Conservation (phyloP, 768 basidiomycete genomes). For the Pleurotus giganteus region DNA sequence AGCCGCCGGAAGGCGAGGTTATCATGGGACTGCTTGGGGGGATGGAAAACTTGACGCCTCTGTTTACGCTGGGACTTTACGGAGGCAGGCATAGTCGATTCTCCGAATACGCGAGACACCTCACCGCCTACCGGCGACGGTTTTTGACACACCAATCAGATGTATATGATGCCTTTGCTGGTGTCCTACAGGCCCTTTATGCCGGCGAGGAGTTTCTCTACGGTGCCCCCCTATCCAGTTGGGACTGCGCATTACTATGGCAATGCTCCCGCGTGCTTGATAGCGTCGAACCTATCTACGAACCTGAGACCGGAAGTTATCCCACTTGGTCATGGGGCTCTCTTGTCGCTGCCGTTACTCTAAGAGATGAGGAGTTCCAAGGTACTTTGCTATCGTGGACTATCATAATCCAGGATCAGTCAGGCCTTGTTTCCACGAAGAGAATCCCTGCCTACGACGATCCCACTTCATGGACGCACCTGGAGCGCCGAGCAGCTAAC, state of each 20-base stretch:
- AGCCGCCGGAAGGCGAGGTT: not conserved
- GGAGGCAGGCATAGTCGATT: not conserved
- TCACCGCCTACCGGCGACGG: not conserved
- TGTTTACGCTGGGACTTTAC: not conserved
- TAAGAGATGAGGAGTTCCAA: not conserved
- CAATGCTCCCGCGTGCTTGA: not conserved
- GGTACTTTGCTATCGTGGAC: conserved; percentile 4
- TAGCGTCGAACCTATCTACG: not conserved
- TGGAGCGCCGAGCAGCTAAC: not conserved
- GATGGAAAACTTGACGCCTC: not conserved
- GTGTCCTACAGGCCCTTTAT: not conserved
- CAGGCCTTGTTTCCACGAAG: not conserved
- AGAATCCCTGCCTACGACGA: not conserved
- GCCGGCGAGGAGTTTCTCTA: not conserved
- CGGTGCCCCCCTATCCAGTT: not conserved
- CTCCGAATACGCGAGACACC: not conserved
- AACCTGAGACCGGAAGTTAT: not conserved
- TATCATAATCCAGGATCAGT: not conserved
- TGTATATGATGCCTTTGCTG: not conserved
- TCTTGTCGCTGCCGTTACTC: not conserved
- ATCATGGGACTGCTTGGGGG: not conserved
- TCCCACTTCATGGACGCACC: not conserved
- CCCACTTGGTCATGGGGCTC: conserved; percentile 6
- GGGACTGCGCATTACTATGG: not conserved
- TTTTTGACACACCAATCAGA: not conserved